A percentile compares a stretch with the other conserved stretches of the same genome.
These are phyloP conservation scores for Phytophthora megakarya DNA, from an alignment of 352 stramenopile species.

Conservation along the genomic window DNA sequence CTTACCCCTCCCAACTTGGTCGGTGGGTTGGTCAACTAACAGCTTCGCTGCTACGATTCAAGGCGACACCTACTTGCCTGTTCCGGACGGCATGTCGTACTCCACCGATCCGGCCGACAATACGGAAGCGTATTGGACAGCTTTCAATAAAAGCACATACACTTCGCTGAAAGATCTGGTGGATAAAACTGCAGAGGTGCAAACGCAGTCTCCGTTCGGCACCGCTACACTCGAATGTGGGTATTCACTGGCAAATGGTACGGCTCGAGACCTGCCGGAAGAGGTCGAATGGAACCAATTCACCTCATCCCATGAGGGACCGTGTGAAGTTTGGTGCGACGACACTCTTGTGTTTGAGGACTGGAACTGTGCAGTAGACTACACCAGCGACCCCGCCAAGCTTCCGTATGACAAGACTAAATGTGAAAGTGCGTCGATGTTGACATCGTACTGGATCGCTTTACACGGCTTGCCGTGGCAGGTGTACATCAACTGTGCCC, in stretches of 20 bases:
- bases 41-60: constrained; percentile 40
- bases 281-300: constrained; percentile 49
- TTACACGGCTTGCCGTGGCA: constrained; percentile 47
- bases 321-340: constrained; percentile 61
- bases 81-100: constrained; percentile 39
- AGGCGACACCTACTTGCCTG: constrained; percentile 33
- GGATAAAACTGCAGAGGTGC: constrained; percentile 8
- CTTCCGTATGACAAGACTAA: constrained; percentile 53
- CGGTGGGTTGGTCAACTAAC: constrained; percentile 33
- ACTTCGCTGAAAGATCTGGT: constrained; percentile 36
- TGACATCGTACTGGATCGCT: constrained; percentile 47
- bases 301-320: constrained; percentile 44
- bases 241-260: constrained; percentile 26
- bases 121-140: constrained; percentile 33
- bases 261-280: constrained; percentile 30
- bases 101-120: constrained; percentile 27
- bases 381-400: constrained; percentile 32
- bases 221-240: constrained; percentile 22
- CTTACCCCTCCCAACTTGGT: constrained; percentile 33
- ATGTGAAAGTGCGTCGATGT: constrained; percentile 42
- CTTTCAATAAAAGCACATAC: constrained; percentile 32
- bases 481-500: constrained; percentile 41
- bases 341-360: constrained; percentile 46
- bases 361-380: constrained; percentile 55
- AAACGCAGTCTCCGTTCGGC: constrained; percentile 20